Conservation (phyloP, 2,329 filamentous ascomycete species). For the Cercospora brassicicola region DNA sequence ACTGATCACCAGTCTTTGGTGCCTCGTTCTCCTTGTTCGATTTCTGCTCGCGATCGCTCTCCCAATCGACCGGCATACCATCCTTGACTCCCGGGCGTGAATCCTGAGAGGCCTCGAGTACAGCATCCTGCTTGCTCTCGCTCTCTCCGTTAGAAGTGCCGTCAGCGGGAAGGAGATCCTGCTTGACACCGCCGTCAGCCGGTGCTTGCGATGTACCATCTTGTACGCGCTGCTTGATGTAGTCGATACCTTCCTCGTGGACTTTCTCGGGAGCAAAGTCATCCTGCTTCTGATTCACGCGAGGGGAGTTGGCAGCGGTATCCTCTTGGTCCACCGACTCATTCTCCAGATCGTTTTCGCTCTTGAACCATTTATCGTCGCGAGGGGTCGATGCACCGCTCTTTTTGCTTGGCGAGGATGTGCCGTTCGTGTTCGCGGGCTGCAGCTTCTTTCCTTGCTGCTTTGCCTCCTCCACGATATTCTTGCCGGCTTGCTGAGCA, state of each 20-base stretch:
- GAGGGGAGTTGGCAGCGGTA: not conserved
- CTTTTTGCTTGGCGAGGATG: not conserved
- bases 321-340: slow-evolving; percentile 5
- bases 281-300: not conserved
- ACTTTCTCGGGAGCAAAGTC: slow-evolving; percentile 5
- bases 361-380: slow-evolving; percentile 13
- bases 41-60: slow-evolving; percentile 13
- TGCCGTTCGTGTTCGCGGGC: not conserved
- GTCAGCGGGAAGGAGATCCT: slow-evolving; percentile 5
- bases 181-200: slow-evolving; percentile 9
- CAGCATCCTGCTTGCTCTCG: slow-evolving; percentile 30
- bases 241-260: slow-evolving; percentile 15
- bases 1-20: not conserved
- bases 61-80: slow-evolving; percentile 14
- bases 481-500: slow-evolving; percentile 18
- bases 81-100: slow-evolving; percentile 21
- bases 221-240: slow-evolving; percentile 15
- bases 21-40: slow-evolving; percentile 4
- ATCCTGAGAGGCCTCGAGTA: slow-evolving; percentile 25
- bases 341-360: slow-evolving; percentile 7
- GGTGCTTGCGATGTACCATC: slow-evolving; percentile 2
- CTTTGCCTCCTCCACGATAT: slow-evolving; percentile 25
- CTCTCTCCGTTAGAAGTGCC: slow-evolving; percentile 12
- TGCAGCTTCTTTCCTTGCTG: slow-evolving; percentile 21
- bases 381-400: not conserved